These are phyloP conservation scores for Lodderomyces metapsilosis DNA, from an alignment of 1,139 yeast species.

Conservation along the genomic window DNA sequence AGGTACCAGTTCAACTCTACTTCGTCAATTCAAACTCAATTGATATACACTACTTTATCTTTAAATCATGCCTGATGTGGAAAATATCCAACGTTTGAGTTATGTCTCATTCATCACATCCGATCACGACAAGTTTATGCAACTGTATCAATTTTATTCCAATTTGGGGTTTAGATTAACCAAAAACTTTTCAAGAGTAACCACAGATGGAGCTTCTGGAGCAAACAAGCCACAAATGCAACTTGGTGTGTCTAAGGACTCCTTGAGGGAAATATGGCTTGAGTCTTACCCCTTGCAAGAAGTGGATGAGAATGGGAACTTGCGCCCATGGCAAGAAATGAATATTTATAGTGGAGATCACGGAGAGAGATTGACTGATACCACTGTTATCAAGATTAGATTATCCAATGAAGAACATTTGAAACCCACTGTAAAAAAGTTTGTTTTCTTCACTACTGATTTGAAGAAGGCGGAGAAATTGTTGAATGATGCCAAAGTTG, in stretches of 20 bases:
- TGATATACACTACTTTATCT: background rate
- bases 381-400: conserved; percentile 55
- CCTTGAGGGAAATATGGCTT: conserved; percentile 68
- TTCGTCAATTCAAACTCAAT: background rate
- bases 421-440: conserved; percentile 27
- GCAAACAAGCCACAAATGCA: conserved; percentile 28
- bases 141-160: conserved; percentile 52
- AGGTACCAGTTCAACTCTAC: background rate
- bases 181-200: conserved; percentile 51
- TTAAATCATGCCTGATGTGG: conserved; percentile 10
- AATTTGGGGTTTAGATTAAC: conserved; percentile 58
- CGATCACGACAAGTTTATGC: conserved; percentile 44
- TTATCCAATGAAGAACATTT: conserved; percentile 31
- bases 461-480: conserved; percentile 35
- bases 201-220: conserved; percentile 38
- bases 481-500: conserved; percentile 22
- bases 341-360: conserved; percentile 52
- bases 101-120: conserved; percentile 62
- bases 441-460: conserved; percentile 54
- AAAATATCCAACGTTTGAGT: conserved; percentile 23
- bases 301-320: conserved; percentile 42
- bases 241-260: conserved; percentile 61
- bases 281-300: conserved; percentile 64
- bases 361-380: conserved; percentile 26
- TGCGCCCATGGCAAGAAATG: conserved; percentile 60